Evolutionary conservation across 345 rosid species (phyloP).

Genomic region (Salix purpurea): DNA sequence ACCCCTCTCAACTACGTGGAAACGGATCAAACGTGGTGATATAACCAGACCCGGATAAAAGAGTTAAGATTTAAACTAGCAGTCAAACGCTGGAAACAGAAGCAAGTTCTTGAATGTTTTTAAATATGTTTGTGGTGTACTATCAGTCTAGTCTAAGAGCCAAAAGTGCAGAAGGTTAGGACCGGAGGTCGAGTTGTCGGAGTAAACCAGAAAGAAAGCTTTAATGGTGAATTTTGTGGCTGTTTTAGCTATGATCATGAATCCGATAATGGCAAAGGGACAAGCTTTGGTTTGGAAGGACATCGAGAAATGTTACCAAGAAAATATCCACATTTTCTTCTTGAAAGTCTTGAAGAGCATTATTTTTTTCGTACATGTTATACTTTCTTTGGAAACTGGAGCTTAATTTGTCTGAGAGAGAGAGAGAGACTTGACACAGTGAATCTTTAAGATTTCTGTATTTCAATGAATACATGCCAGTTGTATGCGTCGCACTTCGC

Average conservation of each 20-base stretch:
- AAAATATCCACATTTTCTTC: conserved; percentile 22
- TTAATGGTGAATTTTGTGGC: conserved; percentile 16
- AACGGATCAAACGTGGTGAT: conserved; percentile 25
- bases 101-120: neutral
- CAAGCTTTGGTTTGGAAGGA: conserved; percentile 9
- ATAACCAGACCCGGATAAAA: conserved; percentile 28
- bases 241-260: conserved; percentile 11
- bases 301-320: neutral
- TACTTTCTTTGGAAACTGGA: conserved; percentile 5
- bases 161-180: conserved; percentile 21
- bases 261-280: conserved; percentile 18
- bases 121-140: no score
- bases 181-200: conserved; percentile 72
- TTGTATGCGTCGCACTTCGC: no score
- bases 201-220: conserved; percentile 68
- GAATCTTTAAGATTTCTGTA: neutral
- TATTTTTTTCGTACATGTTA: conserved; percentile 5
- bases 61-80: conserved; percentile 27
- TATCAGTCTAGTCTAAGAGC: conserved; percentile 11
- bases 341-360: conserved; percentile 18
- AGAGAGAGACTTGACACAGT: neutral
- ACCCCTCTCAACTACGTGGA: conserved; percentile 20
- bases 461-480: neutral
- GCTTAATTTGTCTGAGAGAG: neutral
- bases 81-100: conserved; percentile 33